Evolutionary conservation across 495 filamentous ascomycete genomes (phyloP).

Genomic region (Hyaloscypha finlandica): DNA sequence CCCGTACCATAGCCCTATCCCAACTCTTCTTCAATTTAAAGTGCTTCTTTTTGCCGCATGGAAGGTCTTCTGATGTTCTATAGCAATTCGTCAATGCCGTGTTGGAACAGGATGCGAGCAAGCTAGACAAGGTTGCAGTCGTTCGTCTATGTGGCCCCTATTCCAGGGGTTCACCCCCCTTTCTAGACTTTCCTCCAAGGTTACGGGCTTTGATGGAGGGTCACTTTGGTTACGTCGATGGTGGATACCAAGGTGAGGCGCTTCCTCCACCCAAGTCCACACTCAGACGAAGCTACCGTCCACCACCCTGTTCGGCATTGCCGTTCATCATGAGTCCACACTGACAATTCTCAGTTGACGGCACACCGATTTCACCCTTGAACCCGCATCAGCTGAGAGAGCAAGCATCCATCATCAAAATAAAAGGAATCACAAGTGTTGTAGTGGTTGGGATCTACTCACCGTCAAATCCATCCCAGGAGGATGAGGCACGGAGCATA

Average conservation of each 20-base stretch:
- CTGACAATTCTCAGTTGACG: conserved; percentile 37
- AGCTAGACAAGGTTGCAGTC: conserved; percentile 49
- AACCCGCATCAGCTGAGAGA: conserved; percentile 35
- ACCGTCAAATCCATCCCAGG: conserved; percentile 32
- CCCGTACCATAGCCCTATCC: background rate
- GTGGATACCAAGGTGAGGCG: conserved; percentile 39
- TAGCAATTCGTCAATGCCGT: conserved; percentile 56
- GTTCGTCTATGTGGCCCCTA: conserved; percentile 50
- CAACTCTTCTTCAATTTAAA: background rate
- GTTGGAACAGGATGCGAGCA: conserved; percentile 45
- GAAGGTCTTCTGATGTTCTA: conserved; percentile 2
- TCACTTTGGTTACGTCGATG: conserved; percentile 41
- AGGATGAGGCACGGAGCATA: conserved; percentile 24
- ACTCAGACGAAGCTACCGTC: background rate
- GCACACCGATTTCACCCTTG: conserved; percentile 36
- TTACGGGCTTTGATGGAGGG: conserved; percentile 41
- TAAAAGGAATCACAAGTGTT: conserved; percentile 35
- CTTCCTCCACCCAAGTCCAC: background rate
- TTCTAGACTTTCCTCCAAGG: conserved; percentile 43
- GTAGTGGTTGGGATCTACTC: conserved; percentile 45
- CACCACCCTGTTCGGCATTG: background rate
- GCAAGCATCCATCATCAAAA: conserved; percentile 37
- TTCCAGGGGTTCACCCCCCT: conserved; percentile 45
- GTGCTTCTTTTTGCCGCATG: conserved; percentile 1
- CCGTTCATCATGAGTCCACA: background rate